Evolutionary conservation across 441 rosid species (phyloP).

Genomic region (Corymbia citriodora): DNA sequence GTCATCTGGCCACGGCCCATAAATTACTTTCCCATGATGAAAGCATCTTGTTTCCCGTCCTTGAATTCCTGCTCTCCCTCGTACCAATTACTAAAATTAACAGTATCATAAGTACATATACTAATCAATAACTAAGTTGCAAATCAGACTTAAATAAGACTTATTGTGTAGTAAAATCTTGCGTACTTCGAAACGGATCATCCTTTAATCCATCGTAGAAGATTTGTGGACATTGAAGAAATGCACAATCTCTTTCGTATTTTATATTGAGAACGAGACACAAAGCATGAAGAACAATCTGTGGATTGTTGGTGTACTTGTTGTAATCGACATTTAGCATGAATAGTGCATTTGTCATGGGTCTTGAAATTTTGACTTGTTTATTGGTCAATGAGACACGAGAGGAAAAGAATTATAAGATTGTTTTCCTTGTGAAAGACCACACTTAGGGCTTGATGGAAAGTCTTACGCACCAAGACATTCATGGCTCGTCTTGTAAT

Average conservation of each 20-base stretch:
- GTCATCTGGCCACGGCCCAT: constrained; percentile 31
- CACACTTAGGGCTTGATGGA: background rate
- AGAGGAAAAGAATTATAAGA: background rate
- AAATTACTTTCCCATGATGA: constrained; percentile 50
- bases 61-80: constrained; percentile 52
- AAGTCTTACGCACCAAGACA: constrained; percentile 26
- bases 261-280: constrained; percentile 26
- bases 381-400: background rate
- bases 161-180: background rate
- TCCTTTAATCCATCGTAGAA: constrained; percentile 30
- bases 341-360: constrained; percentile 51
- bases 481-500: constrained; percentile 81
- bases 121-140: background rate
- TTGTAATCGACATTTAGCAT: constrained; percentile 45
- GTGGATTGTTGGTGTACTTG: constrained; percentile 40
- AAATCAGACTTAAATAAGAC: too few species aligned
- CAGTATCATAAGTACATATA: too few species aligned
- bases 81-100: constrained; percentile 11
- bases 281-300: constrained; percentile 23
- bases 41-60: constrained; percentile 63
- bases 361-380: constrained; percentile 52
- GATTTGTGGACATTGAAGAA: constrained; percentile 32
- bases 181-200: constrained; percentile 30
- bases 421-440: background rate
- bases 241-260: constrained; percentile 11